Percentiles rank a stretch among this genome's conserved stretches.
phyloP scores from a whole-genome alignment of 2,329 filamentous ascomycete genomes.

The Pseudocercospora ulei region DNA sequence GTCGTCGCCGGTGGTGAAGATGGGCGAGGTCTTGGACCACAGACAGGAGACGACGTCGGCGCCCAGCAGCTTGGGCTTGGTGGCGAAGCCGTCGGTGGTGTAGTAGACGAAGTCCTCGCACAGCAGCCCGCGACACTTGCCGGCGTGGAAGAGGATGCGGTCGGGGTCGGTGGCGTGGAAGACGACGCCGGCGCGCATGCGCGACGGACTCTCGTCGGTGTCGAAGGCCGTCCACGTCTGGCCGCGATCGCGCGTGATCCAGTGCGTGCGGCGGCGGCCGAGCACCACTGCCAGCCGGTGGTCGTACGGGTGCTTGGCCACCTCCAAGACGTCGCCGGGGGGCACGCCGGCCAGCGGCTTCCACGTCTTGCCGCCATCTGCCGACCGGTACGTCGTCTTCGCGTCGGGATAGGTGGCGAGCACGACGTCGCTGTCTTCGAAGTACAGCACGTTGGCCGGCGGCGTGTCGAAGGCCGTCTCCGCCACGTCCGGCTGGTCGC shows the following conservation, averaged over 20 bases:
- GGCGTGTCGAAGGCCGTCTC: conserved; percentile 55
- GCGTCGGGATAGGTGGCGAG: conserved; percentile 60
- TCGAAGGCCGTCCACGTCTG: conserved; percentile 70
- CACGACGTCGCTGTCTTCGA: conserved; percentile 76
- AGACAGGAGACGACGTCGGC: conserved; percentile 64
- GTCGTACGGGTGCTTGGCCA: conserved; percentile 72
- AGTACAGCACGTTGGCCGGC: conserved; percentile 70
- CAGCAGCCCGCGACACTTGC: conserved; percentile 34
- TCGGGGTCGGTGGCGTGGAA: conserved; percentile 79
- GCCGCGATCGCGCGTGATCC: conserved; percentile 72
- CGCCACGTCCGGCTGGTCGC: conserved; percentile 51
- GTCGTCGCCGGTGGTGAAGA: conserved; percentile 60
- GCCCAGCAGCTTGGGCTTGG: conserved; percentile 54
- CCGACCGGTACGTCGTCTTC: conserved; percentile 63
- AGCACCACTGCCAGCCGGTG: conserved; percentile 69
- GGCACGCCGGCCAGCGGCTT: conserved; percentile 53
- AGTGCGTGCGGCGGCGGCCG: conserved; percentile 59
- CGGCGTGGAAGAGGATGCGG: conserved; percentile 68
- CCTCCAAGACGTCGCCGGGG: conserved; percentile 51
- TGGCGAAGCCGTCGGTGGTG: conserved; percentile 76
- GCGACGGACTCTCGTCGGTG: conserved; percentile 50
- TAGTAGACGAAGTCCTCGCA: conserved; percentile 53
- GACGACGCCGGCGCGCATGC: conserved; percentile 49
- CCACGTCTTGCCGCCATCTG: conserved; percentile 74
- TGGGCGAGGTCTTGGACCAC: conserved; percentile 70